Conservation (phyloP, 176 grass and related monocot species). For the Oryza glumipatula region DNA sequence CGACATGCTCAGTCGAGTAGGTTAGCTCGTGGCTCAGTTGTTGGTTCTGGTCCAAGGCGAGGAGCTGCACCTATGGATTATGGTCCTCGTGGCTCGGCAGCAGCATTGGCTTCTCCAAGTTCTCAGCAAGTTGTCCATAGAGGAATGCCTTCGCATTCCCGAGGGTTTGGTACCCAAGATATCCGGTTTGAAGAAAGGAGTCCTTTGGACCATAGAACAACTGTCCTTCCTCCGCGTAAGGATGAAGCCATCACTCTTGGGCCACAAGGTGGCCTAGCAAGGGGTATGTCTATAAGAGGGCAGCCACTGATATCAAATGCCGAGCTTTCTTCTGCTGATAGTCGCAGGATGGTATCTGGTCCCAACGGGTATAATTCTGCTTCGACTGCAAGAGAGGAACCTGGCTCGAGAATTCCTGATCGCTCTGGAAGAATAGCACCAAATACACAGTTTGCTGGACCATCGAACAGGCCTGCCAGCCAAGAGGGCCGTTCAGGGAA, state of each 20-base stretch:
- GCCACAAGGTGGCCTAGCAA: constrained; percentile 90
- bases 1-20: constrained; percentile 85
- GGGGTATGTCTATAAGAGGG: constrained; percentile 82
- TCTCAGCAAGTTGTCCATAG: constrained; percentile 70
- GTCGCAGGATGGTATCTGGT: constrained; percentile 53
- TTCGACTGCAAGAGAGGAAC: constrained; percentile 48
- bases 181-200: constrained; percentile 68
- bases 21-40: constrained; percentile 66
- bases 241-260: constrained; percentile 76
- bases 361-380: constrained; percentile 61
- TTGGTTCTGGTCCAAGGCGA: constrained; percentile 61
- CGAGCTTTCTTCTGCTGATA: constrained; percentile 48
- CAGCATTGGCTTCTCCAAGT: constrained; percentile 53
- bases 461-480: constrained; percentile 57
- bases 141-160: constrained; percentile 57
- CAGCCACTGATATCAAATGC: constrained; percentile 61
- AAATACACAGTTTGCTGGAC: constrained; percentile 50
- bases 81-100: constrained; percentile 48
- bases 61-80: constrained; percentile 61
- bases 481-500: constrained; percentile 48
- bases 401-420: constrained; percentile 51
- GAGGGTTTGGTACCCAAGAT: constrained; percentile 66
- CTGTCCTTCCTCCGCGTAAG: constrained; percentile 72
- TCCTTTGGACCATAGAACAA: constrained; percentile 63
- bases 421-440: constrained; percentile 46